Percentiles rank a stretch among this genome's conserved stretches.
These are phyloP conservation scores for Leucoagaricus sp. DNA, from an alignment of 1,284 basidiomycete species.

Conservation along the genomic window DNA sequence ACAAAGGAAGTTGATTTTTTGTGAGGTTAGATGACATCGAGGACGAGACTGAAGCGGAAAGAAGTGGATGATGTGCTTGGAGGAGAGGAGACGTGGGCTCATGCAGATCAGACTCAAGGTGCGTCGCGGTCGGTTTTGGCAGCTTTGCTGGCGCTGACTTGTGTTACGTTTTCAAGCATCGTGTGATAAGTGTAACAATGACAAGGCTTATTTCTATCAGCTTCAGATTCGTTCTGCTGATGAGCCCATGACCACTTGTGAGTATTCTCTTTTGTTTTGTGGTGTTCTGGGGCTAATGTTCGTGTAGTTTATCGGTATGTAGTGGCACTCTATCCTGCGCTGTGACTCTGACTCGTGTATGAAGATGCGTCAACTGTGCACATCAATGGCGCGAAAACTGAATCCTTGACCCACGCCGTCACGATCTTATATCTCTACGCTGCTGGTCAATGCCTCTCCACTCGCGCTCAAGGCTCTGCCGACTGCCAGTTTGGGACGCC, in stretches of 20 bases:
- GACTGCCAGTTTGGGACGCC: too few relatives aligned
- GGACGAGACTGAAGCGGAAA: constrained; percentile 83
- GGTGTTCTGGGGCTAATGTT: constrained; percentile 1
- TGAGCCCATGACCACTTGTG: constrained; percentile 96
- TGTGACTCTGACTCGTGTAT: constrained; percentile 4
- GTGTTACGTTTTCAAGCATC: constrained; percentile 48
- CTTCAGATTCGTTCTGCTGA: constrained; percentile 96
- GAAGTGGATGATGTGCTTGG: constrained; percentile 93
- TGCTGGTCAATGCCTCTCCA: too few relatives aligned
- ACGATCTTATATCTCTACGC: too few relatives aligned
- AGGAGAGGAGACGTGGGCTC: constrained; percentile 92
- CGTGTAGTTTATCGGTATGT: constrained; percentile 48
- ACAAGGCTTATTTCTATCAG: constrained; percentile 92
- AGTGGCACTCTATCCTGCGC: background rate
- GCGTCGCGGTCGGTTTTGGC: constrained; percentile 23
- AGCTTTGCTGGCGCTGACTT: background rate
- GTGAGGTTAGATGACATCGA: constrained; percentile 75
- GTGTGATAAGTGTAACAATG: constrained; percentile 91
- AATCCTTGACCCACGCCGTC: background rate
- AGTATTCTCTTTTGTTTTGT: constrained; percentile 34
- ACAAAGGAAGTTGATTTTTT: background rate
- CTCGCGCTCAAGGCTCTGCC: too few relatives aligned
- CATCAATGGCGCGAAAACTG: constrained; percentile 67
- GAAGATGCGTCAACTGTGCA: constrained; percentile 56
- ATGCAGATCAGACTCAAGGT: constrained; percentile 90